Percentiles rank a stretch among this genome's conserved stretches.
These are phyloP conservation scores for Amanita brunnescens DNA, from an alignment of 768 basidiomycete species.

Conservation along the genomic window DNA sequence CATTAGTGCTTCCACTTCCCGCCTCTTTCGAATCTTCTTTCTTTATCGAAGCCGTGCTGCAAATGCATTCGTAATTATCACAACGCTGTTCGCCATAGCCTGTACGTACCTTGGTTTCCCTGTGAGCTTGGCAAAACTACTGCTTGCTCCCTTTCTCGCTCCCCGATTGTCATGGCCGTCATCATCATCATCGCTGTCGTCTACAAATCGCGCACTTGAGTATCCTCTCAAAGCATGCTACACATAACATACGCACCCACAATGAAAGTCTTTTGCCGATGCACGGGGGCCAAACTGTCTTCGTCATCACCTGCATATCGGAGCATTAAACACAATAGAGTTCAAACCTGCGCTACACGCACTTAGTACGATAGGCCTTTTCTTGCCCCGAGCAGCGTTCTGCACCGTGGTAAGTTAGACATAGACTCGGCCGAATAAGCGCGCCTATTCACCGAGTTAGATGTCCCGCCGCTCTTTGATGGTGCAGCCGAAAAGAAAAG, in stretches of 20 bases:
- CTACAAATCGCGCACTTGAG: neutral
- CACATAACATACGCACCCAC: neutral
- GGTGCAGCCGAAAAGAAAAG: neutral
- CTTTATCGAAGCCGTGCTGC: no score
- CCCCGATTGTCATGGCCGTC: neutral
- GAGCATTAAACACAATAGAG: neutral
- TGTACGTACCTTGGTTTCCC: neutral
- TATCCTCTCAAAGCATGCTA: neutral
- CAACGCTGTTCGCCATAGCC: neutral
- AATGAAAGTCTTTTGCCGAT: neutral
- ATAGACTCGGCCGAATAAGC: neutral
- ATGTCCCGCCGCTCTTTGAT: neutral
- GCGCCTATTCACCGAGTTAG: neutral
- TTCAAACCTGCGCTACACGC: neutral
- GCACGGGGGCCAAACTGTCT: neutral
- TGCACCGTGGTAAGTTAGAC: neutral
- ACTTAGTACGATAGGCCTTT: conserved; percentile 1
- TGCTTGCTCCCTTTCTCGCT: neutral
- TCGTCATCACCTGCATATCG: neutral
- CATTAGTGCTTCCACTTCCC: no score
- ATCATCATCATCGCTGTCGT: neutral
- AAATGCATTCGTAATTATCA: no score
- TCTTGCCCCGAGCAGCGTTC: neutral
- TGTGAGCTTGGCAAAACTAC: neutral
- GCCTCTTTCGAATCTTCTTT: no score